Evolutionary conservation across 805 yeast species (phyloP).

Genomic region (Blastobotrys attinorum): DNA sequence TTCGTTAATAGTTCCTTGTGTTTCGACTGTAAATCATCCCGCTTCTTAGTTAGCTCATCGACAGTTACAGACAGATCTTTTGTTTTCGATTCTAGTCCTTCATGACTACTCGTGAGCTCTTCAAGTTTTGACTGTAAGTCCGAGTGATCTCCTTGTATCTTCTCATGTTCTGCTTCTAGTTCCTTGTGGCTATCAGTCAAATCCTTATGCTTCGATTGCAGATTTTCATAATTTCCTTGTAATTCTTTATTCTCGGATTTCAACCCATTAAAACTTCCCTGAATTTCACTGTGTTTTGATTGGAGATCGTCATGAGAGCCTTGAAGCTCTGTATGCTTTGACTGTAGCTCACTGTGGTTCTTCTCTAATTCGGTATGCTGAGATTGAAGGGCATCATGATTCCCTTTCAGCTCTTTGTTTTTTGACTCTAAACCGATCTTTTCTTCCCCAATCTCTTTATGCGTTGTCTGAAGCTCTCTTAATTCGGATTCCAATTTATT

Average conservation of each 20-base stretch:
- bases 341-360: neutral
- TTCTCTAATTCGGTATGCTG: too few species aligned
- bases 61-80: conserved; percentile 7
- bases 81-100: neutral
- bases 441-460: neutral
- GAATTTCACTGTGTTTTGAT: neutral
- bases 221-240: neutral
- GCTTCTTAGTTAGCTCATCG: conserved; percentile 11
- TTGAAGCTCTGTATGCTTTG: neutral
- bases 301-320: neutral
- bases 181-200: neutral
- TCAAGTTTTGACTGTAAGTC: neutral
- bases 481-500: neutral
- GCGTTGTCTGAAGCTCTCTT: neutral
- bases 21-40: neutral
- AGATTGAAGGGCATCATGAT: too few species aligned
- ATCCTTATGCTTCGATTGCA: neutral
- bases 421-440: too few species aligned
- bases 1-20: too few species aligned
- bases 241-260: neutral
- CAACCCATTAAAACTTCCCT: neutral
- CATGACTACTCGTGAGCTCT: neutral
- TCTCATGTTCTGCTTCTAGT: too few species aligned
- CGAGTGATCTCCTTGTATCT: neutral
- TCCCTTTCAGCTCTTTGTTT: too few species aligned